These are phyloP conservation scores for Crucibulum laeve DNA, from an alignment of 768 basidiomycete genomes.

Conservation along the genomic window DNA sequence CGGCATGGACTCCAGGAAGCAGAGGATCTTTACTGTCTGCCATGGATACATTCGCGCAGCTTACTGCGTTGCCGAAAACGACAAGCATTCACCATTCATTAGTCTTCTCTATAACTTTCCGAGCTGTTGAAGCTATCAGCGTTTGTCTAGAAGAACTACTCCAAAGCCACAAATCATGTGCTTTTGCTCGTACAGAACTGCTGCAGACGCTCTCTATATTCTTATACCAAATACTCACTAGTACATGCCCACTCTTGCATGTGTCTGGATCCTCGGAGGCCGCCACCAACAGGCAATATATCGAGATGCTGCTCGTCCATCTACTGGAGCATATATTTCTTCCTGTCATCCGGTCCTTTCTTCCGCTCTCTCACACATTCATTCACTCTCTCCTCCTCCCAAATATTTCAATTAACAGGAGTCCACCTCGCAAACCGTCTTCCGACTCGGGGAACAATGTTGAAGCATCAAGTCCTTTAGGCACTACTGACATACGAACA, in stretches of 20 bases:
- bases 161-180: not conserved
- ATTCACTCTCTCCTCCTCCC: slow-evolving; percentile 9
- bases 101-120: slow-evolving; percentile 23
- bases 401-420: slow-evolving; percentile 1
- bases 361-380: slow-evolving; percentile 15
- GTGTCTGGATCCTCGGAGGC: not conserved
- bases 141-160: slow-evolving; percentile 9
- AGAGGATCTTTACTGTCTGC: slow-evolving; percentile 17
- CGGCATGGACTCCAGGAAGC: too few species aligned
- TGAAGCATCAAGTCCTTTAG: too few species aligned
- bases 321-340: slow-evolving; percentile 14
- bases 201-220: slow-evolving; percentile 15
- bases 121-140: slow-evolving; percentile 22
- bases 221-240: slow-evolving; percentile 12
- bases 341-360: slow-evolving; percentile 24
- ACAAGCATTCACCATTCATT: slow-evolving; percentile 17
- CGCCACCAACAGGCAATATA: slow-evolving; percentile 3
- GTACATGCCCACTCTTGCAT: slow-evolving; percentile 12
- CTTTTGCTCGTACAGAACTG: slow-evolving; percentile 10
- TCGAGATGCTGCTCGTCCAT: slow-evolving; percentile 11
- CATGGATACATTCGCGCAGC: slow-evolving; percentile 23
- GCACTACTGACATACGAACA: too few species aligned
- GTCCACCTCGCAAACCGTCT: slow-evolving; percentile 6
- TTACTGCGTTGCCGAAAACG: slow-evolving; percentile 15
- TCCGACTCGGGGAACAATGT: too few species aligned